These are phyloP conservation scores for Lotus japonicus DNA, from an alignment of 306 rosid species.

Conservation along the genomic window DNA sequence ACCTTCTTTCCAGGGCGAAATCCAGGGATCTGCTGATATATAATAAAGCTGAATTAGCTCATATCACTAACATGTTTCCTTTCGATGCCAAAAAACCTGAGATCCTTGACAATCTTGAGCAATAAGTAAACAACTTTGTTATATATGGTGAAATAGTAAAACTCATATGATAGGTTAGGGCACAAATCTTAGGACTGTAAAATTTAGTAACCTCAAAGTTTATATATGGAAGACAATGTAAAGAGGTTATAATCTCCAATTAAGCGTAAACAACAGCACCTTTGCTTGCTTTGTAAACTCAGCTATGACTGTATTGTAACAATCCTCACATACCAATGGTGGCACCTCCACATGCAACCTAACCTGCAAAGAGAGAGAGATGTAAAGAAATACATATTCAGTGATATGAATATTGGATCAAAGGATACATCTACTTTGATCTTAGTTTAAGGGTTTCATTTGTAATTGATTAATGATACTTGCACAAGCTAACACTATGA, in stretches of 20 bases:
- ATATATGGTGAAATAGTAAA: neutral
- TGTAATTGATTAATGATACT: neutral
- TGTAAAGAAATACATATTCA: slow-evolving; percentile 2
- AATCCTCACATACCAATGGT: slow-evolving; percentile 68
- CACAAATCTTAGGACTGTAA: neutral
- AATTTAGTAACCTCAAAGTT: neutral
- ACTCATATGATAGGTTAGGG: neutral
- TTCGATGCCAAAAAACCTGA: slow-evolving; percentile 12
- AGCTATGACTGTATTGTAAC: slow-evolving; percentile 52
- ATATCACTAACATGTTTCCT: neutral
- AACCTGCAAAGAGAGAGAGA: slow-evolving; percentile 48
- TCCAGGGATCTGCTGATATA: slow-evolving; percentile 65
- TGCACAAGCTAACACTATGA: neutral
- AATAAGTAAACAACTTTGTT: neutral
- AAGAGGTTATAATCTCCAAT: neutral
- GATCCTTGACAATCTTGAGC: neutral
- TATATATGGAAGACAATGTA: neutral
- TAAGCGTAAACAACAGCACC: slow-evolving; percentile 32
- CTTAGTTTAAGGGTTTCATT: neutral
- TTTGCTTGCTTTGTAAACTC: slow-evolving; percentile 81
- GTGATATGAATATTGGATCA: neutral
- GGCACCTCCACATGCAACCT: slow-evolving; percentile 83
- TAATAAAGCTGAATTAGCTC: slow-evolving; percentile 11
- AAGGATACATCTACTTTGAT: neutral
- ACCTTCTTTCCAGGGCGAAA: slow-evolving; percentile 73